Base-by-base conservation (phyloP, 2,329 filamentous ascomycete species). In the Epichloe bromicola region DNA sequence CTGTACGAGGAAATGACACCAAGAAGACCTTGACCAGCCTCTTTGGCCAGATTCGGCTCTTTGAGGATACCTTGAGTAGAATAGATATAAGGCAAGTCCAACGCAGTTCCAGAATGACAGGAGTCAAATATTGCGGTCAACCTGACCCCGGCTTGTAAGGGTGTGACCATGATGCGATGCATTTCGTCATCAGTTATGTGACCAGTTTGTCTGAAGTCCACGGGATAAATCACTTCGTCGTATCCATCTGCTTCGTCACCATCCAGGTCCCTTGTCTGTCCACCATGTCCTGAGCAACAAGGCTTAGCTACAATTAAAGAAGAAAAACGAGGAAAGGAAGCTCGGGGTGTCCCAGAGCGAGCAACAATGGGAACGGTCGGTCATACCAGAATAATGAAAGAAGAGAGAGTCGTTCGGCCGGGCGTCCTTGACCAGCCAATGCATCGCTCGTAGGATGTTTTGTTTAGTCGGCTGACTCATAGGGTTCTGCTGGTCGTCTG, bases 391-490 rank as follows among this genome's bases (percentile, higher is more conserved):
- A 67, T 95, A 97, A 70, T 97, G 91, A 73, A 97, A 96, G 71
- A 97, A 97, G 6, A 97, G 76, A 4, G 91, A 95, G 65, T 97
- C 91, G 64, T 96, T 95, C 0, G 89, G 86, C 52, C 79, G 79
- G 4, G 91, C 90, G 63, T 95, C 90, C 70, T 95, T 95, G 52
- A 96, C 88, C 19, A 97, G 73, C 91, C 91, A 97, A 65, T 96
- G 90, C 91, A 97, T 97, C 33, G 91, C 91, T 49, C 91, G 80
- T 38, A 97, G 69, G 51, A 97, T 95, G 64, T 97, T 97, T 58
- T 88, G 86, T 68, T 96, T 96, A 5, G 89, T 95, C 8, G 91
- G 91, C 70, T 95, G 88, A 69, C 88, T 95, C 86, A 96, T 95
- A 26, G 88, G 88, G 60, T 95, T 95, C 66, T 95, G 88, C 71